Evolutionary conservation across 2,329 filamentous ascomycete genomes (phyloP), one percentile per base, ranked within the genome.

Genomic region (Hansfordia pulvinata): DNA sequence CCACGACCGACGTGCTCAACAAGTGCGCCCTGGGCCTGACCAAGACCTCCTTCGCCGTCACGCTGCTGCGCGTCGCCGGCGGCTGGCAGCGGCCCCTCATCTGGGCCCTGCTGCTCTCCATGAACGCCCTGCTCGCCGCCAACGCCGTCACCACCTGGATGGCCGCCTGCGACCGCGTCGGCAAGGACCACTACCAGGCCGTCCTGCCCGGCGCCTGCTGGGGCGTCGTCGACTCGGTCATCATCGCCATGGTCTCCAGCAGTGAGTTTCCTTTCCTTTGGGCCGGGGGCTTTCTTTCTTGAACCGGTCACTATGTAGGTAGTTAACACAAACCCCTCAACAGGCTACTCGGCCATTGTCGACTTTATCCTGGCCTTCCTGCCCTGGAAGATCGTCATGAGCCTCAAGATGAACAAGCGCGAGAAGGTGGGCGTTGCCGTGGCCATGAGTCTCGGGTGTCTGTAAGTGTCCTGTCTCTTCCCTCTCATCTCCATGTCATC

Each of bases 1-100:
- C 26, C 7, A 28, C 22, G 11, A 26, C 26, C 8, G 29, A 31
- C n/a, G 26, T 30, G 8, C 26, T 30, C 23, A 10, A 37, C 26
- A 12, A 30, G 30, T 14, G 37, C 21, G 8, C 33, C 15, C 22
- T 36, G 26, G 12, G 25, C 14, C n/a, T 39, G 32, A 35, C 35
- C 16, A 43, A 43, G 24, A 40, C 38, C 2, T 39, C 38, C 2
- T 35, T 43, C 19, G 36, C 36, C 10, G 19, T 38, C 6, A 37
- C 34, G 17, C 29, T 38, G 15, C 28, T 37, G 5, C 23, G 26
- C 10, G 9, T 38, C 9, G 15, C 19, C 3, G 16, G 13, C 4
- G 28, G 28, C 9, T 25, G 32, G 28, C 24, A 23, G 16, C 20
- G 21, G 10, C 7, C 17, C 12, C 8, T 35, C 7, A 12, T 38